Evolutionary conservation across 768 basidiomycete genomes (phyloP).

Genomic region (Collybia nuda): DNA sequence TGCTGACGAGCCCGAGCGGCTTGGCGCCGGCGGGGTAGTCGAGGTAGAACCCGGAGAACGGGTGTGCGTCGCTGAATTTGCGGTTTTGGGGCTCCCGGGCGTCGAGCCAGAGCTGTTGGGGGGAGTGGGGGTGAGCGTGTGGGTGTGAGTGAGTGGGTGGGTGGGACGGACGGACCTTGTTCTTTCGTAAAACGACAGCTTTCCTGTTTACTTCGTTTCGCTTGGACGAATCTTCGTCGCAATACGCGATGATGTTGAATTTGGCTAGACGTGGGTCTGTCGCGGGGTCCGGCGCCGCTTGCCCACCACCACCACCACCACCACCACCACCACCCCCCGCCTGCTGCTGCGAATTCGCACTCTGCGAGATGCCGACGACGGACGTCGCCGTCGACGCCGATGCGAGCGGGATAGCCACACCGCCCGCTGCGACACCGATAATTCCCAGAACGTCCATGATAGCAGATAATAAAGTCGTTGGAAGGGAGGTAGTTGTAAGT

Average conservation of each 20-base stretch:
- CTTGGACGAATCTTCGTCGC: constrained; percentile 7
- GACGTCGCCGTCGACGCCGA: constrained; percentile 25
- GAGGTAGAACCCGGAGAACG: constrained; percentile 29
- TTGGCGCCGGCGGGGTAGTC: constrained; percentile 26
- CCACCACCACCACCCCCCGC: constrained; percentile 1
- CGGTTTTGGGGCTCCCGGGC: constrained; percentile 21
- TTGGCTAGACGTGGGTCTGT: constrained; percentile 26
- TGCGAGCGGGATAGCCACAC: constrained; percentile 24
- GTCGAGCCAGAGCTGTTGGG: constrained; percentile 28
- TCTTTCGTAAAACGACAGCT: constrained; percentile 23
- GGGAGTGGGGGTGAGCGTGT: not conserved
- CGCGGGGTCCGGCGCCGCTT: constrained; percentile 16
- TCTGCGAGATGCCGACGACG: constrained; percentile 25
- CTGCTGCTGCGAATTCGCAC: constrained; percentile 18
- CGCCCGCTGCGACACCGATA: constrained; percentile 24
- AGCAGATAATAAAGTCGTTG: not conserved
- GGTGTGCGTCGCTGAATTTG: constrained; percentile 23
- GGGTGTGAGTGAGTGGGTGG: not conserved
- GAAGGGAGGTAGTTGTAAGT: no score
- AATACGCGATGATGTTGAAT: constrained; percentile 20
- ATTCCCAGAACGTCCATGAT: constrained; percentile 20
- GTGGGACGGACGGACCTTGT: constrained; percentile 17
- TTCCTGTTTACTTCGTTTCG: constrained; percentile 19
- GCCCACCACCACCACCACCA: constrained; percentile 9
- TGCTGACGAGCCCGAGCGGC: constrained; percentile 26